These are phyloP conservation scores for Venturia effusa DNA, from an alignment of 2,329 filamentous ascomycete species.

Conservation along the genomic window DNA sequence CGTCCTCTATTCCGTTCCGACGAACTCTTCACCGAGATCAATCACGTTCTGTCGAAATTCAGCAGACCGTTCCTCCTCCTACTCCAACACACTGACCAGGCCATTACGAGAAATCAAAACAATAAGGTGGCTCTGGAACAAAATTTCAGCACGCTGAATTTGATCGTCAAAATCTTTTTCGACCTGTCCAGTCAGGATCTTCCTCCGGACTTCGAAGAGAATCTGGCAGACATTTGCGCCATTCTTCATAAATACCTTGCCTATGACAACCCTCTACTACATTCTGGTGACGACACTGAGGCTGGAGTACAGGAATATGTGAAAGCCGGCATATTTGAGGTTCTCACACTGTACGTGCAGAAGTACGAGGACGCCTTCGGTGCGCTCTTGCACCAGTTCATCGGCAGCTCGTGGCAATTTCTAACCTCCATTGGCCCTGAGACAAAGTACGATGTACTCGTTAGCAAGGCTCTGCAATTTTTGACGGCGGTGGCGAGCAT, in stretches of 20 bases:
- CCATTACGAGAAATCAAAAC: conserved; percentile 61
- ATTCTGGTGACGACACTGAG: conserved; percentile 82
- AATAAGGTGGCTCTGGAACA: conserved; percentile 65
- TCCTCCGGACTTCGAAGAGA: conserved; percentile 86
- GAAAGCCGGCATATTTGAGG: conserved; percentile 89
- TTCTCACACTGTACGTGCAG: conserved; percentile 76
- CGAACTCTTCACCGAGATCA: conserved; percentile 87
- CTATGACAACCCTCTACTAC: conserved; percentile 74
- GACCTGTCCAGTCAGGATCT: conserved; percentile 97
- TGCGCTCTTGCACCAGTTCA: conserved; percentile 68
- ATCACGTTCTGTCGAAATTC: conserved; percentile 84
- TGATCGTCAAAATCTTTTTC: conserved; percentile 86
- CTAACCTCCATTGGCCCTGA: conserved; percentile 77
- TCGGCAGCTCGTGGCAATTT: conserved; percentile 82
- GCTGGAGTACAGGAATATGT: conserved; percentile 74
- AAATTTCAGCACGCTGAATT: conserved; percentile 75
- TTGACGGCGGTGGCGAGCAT: conserved; percentile 79
- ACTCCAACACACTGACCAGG: conserved; percentile 59
- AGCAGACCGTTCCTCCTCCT: conserved; percentile 72
- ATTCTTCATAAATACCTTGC: conserved; percentile 87
- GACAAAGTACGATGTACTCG: conserved; percentile 87
- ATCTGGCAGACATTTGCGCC: conserved; percentile 63
- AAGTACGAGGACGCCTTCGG: conserved; percentile 96
- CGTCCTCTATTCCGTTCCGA: conserved; percentile 88
- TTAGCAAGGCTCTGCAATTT: conserved; percentile 91